Base-by-base conservation (phyloP, 106 monocot species). In the Acorus gramineus region DNA sequence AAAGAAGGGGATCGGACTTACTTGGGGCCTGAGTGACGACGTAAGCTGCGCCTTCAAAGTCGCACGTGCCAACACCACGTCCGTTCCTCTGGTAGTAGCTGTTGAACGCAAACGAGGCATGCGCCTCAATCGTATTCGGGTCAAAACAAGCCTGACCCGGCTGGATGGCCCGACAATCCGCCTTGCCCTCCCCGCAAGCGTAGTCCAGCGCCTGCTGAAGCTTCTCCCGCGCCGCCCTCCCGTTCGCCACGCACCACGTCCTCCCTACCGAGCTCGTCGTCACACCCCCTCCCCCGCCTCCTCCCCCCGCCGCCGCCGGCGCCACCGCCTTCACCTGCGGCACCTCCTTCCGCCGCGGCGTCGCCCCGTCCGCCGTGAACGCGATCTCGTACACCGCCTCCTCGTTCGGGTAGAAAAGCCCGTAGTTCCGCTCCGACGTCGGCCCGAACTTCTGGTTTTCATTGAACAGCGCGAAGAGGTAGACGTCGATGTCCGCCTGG, bases 181-280 rank as follows among this genome's bases (percentile, higher is more conserved):
- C 28, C 28, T 28, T 28, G 28, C 28, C 28, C 52, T 53, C 52
- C 28, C 28, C 28, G 28, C 28, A 28, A 28, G 28, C 28, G 28
- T 28, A 28, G 28, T 28, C 28, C 28, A 28, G 28, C 28, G 28
- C 28, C 28, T 28, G 28, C 28, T 28, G 28, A 28, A 28, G 28
- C 28, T 28, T 28, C 28, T 28, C 28, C 28, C 28, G 28, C 28
- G 28, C 28, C 28, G 28, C 28, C 28, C 28, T 28, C 28, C 28
- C 28, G 28, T 28, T 28, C 46, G 62, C 62, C 62, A 63, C 62
- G 62, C 62, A 63, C 62, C 62, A 63, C 47, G 47, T 63, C 62
- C 8, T 63, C 62, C 11, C 62, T 13, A 11, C 62, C 43, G 12
- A 46, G 4, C 61, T 46, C 61, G 44, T 49, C 47, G 11, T 49